These are phyloP conservation scores for Rhizopus stolonifer DNA, from an alignment of 371 early-diverging fungal genomes.

Conservation along the genomic window DNA sequence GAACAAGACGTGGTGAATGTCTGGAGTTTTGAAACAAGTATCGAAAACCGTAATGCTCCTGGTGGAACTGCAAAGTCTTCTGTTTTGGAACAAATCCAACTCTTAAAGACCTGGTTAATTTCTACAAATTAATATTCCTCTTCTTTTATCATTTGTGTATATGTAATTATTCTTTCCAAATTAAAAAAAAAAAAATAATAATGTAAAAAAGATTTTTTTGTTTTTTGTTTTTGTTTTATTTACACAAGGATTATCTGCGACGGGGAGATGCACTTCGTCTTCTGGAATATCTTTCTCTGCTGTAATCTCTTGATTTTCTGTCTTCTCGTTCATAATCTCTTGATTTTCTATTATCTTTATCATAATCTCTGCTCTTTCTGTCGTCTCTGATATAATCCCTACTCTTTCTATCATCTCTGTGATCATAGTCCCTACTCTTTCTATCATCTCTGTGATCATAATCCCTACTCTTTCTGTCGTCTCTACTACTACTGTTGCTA, in stretches of 20 bases:
- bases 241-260: constrained; percentile 15
- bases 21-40: constrained; percentile 86
- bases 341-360: constrained; percentile 2
- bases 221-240: neutral
- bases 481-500: too few species aligned
- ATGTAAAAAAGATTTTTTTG: neutral
- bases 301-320: constrained; percentile 1
- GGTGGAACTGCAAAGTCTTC: constrained; percentile 88
- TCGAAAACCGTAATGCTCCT: constrained; percentile 82
- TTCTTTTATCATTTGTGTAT: neutral
- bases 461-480: too few species aligned
- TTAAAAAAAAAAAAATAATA: constrained; percentile 1
- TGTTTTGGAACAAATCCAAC: constrained; percentile 77
- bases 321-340: constrained; percentile 2
- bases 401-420: too few species aligned
- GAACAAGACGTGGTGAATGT: constrained; percentile 75
- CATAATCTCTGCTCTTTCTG: constrained; percentile 2
- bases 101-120: constrained; percentile 66
- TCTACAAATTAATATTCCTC: constrained; percentile 8
- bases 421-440: too few species aligned
- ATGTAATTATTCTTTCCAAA: neutral
- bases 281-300: neutral
- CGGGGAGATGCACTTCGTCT: constrained; percentile 22
- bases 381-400: too few species aligned
- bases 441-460: too few species aligned